Conservation (phyloP, 371 early-diverging fungal genomes). For the Capillidium heterosporum region DNA sequence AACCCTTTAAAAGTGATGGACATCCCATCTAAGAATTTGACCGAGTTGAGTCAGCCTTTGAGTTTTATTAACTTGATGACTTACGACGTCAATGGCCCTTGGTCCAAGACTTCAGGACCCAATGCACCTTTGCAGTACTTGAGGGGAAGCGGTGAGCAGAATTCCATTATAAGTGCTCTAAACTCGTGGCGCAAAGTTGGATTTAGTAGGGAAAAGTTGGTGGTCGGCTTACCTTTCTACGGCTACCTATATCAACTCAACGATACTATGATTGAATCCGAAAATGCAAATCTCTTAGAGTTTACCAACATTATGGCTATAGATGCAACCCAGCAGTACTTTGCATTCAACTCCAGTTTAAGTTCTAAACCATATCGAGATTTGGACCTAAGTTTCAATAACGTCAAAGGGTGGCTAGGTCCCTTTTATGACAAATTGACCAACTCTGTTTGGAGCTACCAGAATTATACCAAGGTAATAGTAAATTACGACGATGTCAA, state of each 20-base stretch:
- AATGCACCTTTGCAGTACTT: conserved; percentile 31
- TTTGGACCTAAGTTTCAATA: too few relatives aligned
- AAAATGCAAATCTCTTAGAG: too few relatives aligned
- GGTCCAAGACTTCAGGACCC: conserved; percentile 29
- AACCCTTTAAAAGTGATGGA: conserved; percentile 31
- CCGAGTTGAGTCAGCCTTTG: conserved; percentile 28
- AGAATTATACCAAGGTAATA: too few relatives aligned
- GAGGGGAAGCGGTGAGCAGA: neutral
- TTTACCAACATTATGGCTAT: too few relatives aligned
- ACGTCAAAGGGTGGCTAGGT: too few relatives aligned
- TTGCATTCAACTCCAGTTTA: too few relatives aligned
- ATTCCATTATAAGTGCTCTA: conserved; percentile 12
- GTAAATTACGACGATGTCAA: too few relatives aligned
- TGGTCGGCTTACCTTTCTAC: conserved; percentile 34
- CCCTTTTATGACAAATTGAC: too few relatives aligned
- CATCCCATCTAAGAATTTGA: conserved; percentile 28
- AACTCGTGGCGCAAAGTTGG: conserved; percentile 28
- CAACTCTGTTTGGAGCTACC: too few relatives aligned
- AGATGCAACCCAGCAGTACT: too few relatives aligned
- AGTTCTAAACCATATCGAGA: too few relatives aligned
- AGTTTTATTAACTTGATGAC: conserved; percentile 36
- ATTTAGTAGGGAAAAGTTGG: conserved; percentile 31
- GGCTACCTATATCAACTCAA: conserved; percentile 10
- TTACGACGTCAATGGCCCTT: conserved; percentile 23
- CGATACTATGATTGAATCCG: too few relatives aligned